Evolutionary conservation across 208 protist genomes (phyloP), one percentile per base, ranked within the genome.

Genomic region (Leishmania turanica): DNA sequence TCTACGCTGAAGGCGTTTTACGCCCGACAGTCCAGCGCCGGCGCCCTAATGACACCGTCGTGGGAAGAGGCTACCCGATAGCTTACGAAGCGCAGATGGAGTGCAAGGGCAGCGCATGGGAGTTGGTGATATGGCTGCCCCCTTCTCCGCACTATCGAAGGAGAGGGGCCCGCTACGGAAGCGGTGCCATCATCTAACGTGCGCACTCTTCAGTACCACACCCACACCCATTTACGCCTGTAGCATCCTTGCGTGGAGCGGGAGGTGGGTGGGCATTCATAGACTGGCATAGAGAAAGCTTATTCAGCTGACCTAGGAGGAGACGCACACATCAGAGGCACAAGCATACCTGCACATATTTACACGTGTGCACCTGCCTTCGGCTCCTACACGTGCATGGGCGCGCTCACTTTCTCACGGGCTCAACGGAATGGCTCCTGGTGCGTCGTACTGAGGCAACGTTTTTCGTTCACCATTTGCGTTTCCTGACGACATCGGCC

Each of bases 1-100:
- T 8, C 31, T 27, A 65, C 72, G 9, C 45, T 86, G 74, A n/a
- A 49, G 3, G 77, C 78, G 2, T 86, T 80, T 19, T 82, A 79
- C 45, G 19, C 78, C 1, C 82, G 82, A 6, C 78, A 79, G 74
- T 79, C 64, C 24, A 56, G 47, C 5, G 64, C 71, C 6, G 47
- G 17, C 17, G 56, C 37, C 13, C 13, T 86, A 21, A 66, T 51
- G 27, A 86, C 82, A 1, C 82, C 82, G 15, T 42, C 56, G 34
- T 71, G 42, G 34, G 75, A 70, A 58, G 42, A 56, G 45, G 45
- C 24, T 51, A 31, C 49, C 19, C 2, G 19, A 21, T 72, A 49
- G 37, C 65, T 13, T 8, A 27, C 27, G 21, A 70, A 27, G 65
- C 19, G 19, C 17, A 45, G 65, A 70, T 27, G 64, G 34, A 45